Evolutionary conservation across 768 basidiomycete species (phyloP).

Genomic region (Lactifluus pinguis): DNA sequence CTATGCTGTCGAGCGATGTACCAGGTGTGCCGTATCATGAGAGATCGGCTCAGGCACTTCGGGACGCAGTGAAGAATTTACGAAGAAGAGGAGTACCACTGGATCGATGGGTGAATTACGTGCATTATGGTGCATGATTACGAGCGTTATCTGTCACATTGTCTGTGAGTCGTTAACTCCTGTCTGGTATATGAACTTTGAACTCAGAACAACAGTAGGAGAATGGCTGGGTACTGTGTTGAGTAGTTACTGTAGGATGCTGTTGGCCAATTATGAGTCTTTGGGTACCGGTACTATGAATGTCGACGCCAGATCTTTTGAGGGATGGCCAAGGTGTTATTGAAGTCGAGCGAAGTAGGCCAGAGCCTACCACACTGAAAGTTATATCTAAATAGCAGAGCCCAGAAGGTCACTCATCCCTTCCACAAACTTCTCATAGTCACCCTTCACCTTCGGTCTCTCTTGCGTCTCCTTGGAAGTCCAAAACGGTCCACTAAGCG

Average conservation of each 20-base stretch:
- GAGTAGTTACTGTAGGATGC: too few relatives aligned
- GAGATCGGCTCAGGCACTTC: conserved; percentile 1
- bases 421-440: conserved; percentile 69
- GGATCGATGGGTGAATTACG: conserved; percentile 2
- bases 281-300: too few relatives aligned
- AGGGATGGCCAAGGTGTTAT: too few relatives aligned
- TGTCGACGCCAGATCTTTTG: too few relatives aligned
- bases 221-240: too few relatives aligned
- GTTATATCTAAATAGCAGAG: not conserved
- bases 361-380: too few relatives aligned
- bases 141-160: not conserved
- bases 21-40: not conserved
- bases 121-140: conserved; percentile 4
- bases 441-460: conserved; percentile 39
- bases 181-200: not conserved
- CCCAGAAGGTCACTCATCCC: conserved; percentile 64
- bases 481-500: conserved; percentile 54
- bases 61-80: not conserved
- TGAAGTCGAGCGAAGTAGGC: too few relatives aligned
- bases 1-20: not conserved
- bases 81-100: not conserved
- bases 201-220: too few relatives aligned
- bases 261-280: too few relatives aligned
- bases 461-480: conserved; percentile 20
- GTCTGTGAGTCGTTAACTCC: not conserved